Evolutionary conservation across 1,139 yeast genomes (phyloP).

Genomic region (Taiozyma sp.): DNA sequence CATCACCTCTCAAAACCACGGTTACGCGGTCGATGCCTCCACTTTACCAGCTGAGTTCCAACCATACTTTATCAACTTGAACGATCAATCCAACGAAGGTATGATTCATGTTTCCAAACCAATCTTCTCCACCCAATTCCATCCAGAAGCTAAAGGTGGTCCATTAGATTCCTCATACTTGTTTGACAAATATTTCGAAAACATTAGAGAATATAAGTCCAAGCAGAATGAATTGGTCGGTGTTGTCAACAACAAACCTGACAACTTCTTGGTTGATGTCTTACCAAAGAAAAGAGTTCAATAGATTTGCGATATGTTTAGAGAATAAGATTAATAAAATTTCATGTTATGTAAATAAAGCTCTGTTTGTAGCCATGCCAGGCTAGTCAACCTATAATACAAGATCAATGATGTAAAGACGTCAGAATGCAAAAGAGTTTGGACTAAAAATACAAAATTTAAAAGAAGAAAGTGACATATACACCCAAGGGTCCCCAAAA

Average conservation of each 20-base stretch:
- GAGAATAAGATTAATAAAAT: neutral
- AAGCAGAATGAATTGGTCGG: conserved; percentile 38
- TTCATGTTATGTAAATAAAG: neutral
- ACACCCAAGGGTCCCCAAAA: neutral
- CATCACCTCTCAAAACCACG: conserved; percentile 97
- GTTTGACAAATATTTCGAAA: conserved; percentile 82
- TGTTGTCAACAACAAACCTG: conserved; percentile 44
- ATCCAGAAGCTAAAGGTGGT: conserved; percentile 99
- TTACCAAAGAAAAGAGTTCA: conserved; percentile 81
- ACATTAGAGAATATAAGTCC: conserved; percentile 57
- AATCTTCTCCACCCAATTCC: conserved; percentile 94
- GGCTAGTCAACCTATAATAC: neutral
- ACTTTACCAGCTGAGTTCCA: conserved; percentile 77
- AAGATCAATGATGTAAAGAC: neutral
- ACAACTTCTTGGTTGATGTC: conserved; percentile 66
- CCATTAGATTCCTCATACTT: conserved; percentile 88
- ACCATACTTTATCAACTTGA: conserved; percentile 86
- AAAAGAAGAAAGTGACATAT: neutral
- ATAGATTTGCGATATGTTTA: conserved; percentile 3
- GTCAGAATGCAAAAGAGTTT: neutral
- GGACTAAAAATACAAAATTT: neutral
- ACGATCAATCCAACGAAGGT: conserved; percentile 96
- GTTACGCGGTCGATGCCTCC: conserved; percentile 87
- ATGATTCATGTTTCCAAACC: conserved; percentile 87
- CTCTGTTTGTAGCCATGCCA: too few species aligned